Percentiles rank a stretch among this genome's conserved stretches.
Conservation (phyloP, 2,329 filamentous ascomycete species). For the Teratosphaeria nubilosa region DNA sequence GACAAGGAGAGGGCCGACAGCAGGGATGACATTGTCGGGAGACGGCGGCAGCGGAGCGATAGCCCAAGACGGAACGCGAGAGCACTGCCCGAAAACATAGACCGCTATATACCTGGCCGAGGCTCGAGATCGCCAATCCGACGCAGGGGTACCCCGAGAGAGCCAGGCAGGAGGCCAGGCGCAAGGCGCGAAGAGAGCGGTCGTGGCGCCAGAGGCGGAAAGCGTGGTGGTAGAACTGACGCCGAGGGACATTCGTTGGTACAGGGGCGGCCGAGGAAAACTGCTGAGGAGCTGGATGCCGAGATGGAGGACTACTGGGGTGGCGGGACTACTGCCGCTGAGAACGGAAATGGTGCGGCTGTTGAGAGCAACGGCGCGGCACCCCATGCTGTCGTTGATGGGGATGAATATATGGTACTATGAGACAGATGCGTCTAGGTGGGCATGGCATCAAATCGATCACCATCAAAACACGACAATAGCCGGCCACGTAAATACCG, state of each 20-base stretch:
- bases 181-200: conserved; percentile 33
- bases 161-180: conserved; percentile 37
- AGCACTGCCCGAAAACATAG: conserved; percentile 57
- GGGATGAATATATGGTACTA: conserved; percentile 27
- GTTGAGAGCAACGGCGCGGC: conserved; percentile 8
- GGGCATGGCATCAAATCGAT: not conserved
- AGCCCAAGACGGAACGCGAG: conserved; percentile 41
- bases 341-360: conserved; percentile 13
- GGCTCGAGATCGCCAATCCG: conserved; percentile 46
- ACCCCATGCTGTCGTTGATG: conserved; percentile 9
- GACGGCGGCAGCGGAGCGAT: conserved; percentile 28
- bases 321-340: conserved; percentile 27
- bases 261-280: conserved; percentile 59
- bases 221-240: conserved; percentile 25
- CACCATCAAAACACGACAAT: not conserved
- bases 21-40: conserved; percentile 14
- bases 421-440: conserved; percentile 5
- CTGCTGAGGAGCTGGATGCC: conserved; percentile 83
- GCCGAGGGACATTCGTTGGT: conserved; percentile 36
- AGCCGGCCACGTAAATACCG: not conserved
- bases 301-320: conserved; percentile 94
- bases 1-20: conserved; percentile 15
- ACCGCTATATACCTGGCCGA: conserved; percentile 63
- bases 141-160: conserved; percentile 39
- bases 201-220: conserved; percentile 33